Evolutionary conservation across 495 filamentous ascomycete species (phyloP).

Genomic region (Tuber brumale): DNA sequence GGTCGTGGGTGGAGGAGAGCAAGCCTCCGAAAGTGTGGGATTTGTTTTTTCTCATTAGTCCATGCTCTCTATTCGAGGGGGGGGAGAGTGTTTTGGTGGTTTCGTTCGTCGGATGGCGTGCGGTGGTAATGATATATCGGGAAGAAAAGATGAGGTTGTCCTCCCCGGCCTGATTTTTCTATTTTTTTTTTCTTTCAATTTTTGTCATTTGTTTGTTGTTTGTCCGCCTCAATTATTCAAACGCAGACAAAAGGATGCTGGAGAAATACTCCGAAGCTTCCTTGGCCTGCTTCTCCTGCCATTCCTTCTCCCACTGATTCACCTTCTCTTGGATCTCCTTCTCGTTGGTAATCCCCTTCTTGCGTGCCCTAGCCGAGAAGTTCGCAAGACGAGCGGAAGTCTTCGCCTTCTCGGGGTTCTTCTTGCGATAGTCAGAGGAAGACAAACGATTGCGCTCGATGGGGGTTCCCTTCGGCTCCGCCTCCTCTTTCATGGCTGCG

Average conservation of each 20-base stretch:
- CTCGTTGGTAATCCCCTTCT: constrained; percentile 39
- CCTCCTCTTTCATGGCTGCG: constrained; percentile 39
- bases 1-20: neutral
- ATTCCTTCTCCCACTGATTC: constrained; percentile 39
- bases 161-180: neutral
- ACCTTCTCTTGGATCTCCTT: constrained; percentile 39
- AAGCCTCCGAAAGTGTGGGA: neutral
- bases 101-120: neutral
- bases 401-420: constrained; percentile 40
- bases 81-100: neutral
- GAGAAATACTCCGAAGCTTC: constrained; percentile 41
- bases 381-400: constrained; percentile 40
- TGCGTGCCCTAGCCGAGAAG: constrained; percentile 38
- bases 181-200: neutral
- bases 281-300: constrained; percentile 41
- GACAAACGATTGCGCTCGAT: constrained; percentile 40
- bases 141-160: neutral
- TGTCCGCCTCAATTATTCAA: constrained; percentile 24
- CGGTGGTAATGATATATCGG: neutral
- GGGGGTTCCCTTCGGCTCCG: constrained; percentile 41
- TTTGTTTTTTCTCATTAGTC: neutral
- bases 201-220: neutral
- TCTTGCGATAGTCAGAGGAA: constrained; percentile 41
- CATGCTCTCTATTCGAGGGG: neutral
- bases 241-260: constrained; percentile 39